These are phyloP conservation scores for Lactarius sp. DNA, from an alignment of 768 basidiomycete species.

Conservation along the genomic window DNA sequence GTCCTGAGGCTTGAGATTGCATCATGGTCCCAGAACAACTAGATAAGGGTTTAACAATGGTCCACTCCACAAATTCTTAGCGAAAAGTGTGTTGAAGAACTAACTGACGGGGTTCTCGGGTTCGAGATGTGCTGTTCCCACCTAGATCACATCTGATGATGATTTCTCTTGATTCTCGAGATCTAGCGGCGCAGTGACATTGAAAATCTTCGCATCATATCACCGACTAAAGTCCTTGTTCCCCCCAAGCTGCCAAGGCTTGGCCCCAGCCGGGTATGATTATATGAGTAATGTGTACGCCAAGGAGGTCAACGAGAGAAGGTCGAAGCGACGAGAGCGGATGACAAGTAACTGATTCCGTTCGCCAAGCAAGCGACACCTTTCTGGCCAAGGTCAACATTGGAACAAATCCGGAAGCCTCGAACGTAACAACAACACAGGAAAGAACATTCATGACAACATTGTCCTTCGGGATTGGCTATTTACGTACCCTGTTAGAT, in stretches of 20 bases:
- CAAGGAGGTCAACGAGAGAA: background rate
- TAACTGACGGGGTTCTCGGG: background rate
- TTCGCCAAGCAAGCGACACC: background rate
- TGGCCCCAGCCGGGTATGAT: background rate
- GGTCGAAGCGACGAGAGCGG: background rate
- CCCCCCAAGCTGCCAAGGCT: background rate
- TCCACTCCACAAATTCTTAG: background rate
- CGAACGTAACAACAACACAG: background rate
- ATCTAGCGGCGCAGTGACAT: background rate
- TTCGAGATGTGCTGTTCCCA: background rate
- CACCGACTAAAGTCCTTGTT: background rate
- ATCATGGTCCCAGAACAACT: background rate
- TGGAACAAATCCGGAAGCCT: background rate
- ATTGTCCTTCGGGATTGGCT: background rate
- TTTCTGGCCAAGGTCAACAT: background rate
- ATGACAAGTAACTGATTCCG: background rate
- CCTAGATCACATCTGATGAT: background rate
- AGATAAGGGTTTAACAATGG: background rate
- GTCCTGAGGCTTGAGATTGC: background rate
- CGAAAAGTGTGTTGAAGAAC: background rate
- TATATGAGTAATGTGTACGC: too few relatives aligned
- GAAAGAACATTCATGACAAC: background rate
- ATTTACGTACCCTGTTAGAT: background rate
- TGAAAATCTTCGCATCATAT: background rate
- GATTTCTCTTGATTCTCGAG: background rate